A percentile compares a stretch with the other conserved stretches of the same genome.
phyloP scores from a whole-genome alignment of 352 stramenopile genomes.

The Pelagophyceae sp. region DNA sequence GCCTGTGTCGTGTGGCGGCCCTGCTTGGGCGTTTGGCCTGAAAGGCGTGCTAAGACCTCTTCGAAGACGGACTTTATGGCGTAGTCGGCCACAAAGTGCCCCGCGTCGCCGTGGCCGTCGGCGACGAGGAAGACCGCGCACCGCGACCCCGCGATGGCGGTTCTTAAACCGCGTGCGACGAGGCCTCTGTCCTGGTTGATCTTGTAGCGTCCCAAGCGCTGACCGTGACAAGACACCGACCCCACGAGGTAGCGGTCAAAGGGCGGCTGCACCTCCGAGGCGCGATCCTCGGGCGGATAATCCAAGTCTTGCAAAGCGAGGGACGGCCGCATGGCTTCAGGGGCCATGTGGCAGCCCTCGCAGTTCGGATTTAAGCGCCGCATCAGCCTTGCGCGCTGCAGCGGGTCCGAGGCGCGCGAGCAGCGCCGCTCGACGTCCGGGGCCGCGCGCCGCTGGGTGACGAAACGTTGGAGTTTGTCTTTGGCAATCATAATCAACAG shows the following conservation, averaged over 20 bases:
- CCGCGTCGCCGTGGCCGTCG: background rate
- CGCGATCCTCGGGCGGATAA: background rate
- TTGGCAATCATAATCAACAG: background rate
- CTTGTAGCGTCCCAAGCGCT: background rate
- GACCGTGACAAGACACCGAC: background rate
- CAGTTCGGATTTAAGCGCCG: too few relatives aligned
- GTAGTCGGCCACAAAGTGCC: background rate
- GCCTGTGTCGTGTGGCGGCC: too few relatives aligned
- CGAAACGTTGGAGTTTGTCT: background rate
- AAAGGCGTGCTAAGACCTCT: background rate
- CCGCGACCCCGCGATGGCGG: background rate
- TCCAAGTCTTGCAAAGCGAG: background rate
- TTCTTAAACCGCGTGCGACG: background rate
- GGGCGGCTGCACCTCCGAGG: background rate
- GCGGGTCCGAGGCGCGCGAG: background rate
- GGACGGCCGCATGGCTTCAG: background rate
- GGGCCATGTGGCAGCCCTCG: background rate
- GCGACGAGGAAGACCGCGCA: background rate
- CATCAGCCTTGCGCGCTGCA: too few relatives aligned
- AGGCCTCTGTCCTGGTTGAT: background rate
- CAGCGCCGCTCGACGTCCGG: background rate
- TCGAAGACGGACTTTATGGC: background rate
- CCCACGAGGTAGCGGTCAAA: background rate
- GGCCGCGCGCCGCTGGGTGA: background rate
- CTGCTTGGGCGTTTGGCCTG: too few relatives aligned